Conservation (phyloP, 495 filamentous ascomycete genomes). For the Tuber brumale region DNA sequence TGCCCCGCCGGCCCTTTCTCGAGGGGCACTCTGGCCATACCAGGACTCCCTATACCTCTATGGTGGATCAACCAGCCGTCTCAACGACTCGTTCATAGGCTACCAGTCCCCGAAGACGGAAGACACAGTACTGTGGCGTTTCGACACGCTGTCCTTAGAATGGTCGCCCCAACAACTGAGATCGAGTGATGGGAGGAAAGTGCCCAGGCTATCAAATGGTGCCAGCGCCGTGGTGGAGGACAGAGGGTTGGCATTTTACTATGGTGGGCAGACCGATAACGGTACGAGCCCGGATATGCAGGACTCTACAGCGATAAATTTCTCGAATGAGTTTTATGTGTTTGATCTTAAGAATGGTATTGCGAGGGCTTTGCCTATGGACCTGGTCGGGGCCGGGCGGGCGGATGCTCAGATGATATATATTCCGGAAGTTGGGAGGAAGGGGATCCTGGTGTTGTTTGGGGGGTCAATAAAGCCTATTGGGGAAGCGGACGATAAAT, state of each 20-base stretch:
- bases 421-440: constrained; percentile 21
- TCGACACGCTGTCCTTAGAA: not conserved
- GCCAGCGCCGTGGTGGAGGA: constrained; percentile 22
- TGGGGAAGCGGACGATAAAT: not conserved
- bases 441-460: constrained; percentile 20
- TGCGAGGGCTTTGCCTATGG: constrained; percentile 22
- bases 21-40: constrained; percentile 25
- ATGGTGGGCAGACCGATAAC: constrained; percentile 21
- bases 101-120: constrained; percentile 17
- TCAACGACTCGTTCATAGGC: constrained; percentile 16
- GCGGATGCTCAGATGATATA: constrained; percentile 26
- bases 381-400: constrained; percentile 17
- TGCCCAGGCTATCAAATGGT: constrained; percentile 25
- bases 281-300: constrained; percentile 18
- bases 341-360: constrained; percentile 24
- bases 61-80: constrained; percentile 20
- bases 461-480: constrained; percentile 8
- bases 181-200: not conserved
- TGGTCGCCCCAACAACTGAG: constrained; percentile 15
- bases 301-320: constrained; percentile 9
- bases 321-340: constrained; percentile 27
- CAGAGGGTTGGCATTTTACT: constrained; percentile 27
- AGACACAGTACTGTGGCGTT: constrained; percentile 23
- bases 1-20: constrained; percentile 17
- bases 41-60: constrained; percentile 18